phyloP scores from a whole-genome alignment of 306 rosid species.

The Prunus salicina region DNA sequence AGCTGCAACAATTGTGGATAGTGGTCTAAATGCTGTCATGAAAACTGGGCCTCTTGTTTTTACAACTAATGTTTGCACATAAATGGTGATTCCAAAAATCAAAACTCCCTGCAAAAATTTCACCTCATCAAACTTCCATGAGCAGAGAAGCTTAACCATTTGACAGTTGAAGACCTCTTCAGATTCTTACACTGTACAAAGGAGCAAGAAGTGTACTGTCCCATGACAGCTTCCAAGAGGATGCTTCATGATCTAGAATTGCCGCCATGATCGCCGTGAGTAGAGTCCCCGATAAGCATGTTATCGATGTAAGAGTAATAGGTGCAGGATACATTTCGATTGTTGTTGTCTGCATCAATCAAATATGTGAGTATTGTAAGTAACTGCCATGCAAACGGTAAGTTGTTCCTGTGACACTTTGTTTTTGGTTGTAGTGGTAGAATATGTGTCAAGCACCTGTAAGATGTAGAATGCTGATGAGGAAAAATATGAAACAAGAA shows the following conservation, averaged over 20 bases:
- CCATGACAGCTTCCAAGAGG: slow-evolving; percentile 28
- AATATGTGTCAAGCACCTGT: slow-evolving; percentile 6
- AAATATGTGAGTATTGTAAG: background rate
- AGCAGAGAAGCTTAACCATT: background rate
- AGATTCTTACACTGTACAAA: slow-evolving; percentile 1
- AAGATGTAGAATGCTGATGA: slow-evolving; percentile 8
- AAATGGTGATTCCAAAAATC: slow-evolving; percentile 3
- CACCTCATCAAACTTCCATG: background rate
- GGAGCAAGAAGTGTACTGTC: slow-evolving; percentile 27
- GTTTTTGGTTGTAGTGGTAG: no score
- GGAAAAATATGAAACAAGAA: background rate
- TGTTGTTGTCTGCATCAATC: slow-evolving; percentile 16
- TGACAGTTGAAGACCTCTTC: background rate
- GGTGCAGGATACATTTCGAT: slow-evolving; percentile 27
- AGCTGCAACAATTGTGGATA: slow-evolving; percentile 8
- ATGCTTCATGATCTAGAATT: slow-evolving; percentile 25
- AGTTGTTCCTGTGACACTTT: background rate
- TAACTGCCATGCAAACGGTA: background rate
- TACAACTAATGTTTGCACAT: slow-evolving; percentile 13
- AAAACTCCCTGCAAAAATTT: slow-evolving; percentile 22
- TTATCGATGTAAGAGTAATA: slow-evolving; percentile 12
- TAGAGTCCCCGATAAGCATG: slow-evolving; percentile 18
- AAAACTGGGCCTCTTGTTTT: slow-evolving; percentile 30
- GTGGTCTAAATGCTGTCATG: slow-evolving; percentile 25
- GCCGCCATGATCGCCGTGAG: slow-evolving; percentile 20